These are phyloP conservation scores for Heritiera littoralis DNA, from an alignment of 345 rosid species.

Conservation along the genomic window DNA sequence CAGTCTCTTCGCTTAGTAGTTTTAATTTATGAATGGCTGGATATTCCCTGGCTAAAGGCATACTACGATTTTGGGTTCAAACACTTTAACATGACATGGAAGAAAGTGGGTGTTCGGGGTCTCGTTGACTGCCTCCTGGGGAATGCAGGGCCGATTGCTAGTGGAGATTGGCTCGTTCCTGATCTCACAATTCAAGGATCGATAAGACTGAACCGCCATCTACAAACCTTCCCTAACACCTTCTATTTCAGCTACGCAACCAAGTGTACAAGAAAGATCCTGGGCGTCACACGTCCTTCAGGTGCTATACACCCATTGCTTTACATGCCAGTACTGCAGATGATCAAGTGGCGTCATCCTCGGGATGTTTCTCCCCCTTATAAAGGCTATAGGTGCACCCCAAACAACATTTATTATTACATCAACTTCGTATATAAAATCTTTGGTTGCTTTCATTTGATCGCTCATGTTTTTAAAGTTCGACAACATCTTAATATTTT, in stretches of 20 bases:
- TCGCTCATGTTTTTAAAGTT: background rate
- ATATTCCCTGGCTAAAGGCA: slow-evolving; percentile 77
- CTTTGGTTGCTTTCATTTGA: background rate
- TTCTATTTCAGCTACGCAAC: slow-evolving; percentile 96
- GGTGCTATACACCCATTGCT: slow-evolving; percentile 85
- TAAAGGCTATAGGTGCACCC: slow-evolving; percentile 82
- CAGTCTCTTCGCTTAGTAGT: slow-evolving; percentile 79
- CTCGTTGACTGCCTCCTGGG: slow-evolving; percentile 70
- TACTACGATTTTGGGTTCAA: slow-evolving; percentile 95
- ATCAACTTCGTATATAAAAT: background rate
- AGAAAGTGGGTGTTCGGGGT: slow-evolving; percentile 65
- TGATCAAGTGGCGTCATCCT: slow-evolving; percentile 81
- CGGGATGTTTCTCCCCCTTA: slow-evolving; percentile 67
- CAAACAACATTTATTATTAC: background rate
- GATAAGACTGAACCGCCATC: slow-evolving; percentile 48
- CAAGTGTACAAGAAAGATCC: slow-evolving; percentile 59
- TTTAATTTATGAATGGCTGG: slow-evolving; percentile 87
- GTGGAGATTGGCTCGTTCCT: slow-evolving; percentile 91
- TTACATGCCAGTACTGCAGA: slow-evolving; percentile 77
- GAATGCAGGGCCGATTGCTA: slow-evolving; percentile 77
- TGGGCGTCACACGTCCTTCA: slow-evolving; percentile 75
- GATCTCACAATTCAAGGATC: slow-evolving; percentile 95
- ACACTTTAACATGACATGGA: slow-evolving; percentile 83
- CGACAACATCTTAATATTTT: slow-evolving; percentile 3
- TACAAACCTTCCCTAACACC: slow-evolving; percentile 72